A percentile compares a stretch with the other conserved stretches of the same genome.
phyloP scores from a whole-genome alignment of 2,329 filamentous ascomycete genomes.

The Trichoderma simmonsii region DNA sequence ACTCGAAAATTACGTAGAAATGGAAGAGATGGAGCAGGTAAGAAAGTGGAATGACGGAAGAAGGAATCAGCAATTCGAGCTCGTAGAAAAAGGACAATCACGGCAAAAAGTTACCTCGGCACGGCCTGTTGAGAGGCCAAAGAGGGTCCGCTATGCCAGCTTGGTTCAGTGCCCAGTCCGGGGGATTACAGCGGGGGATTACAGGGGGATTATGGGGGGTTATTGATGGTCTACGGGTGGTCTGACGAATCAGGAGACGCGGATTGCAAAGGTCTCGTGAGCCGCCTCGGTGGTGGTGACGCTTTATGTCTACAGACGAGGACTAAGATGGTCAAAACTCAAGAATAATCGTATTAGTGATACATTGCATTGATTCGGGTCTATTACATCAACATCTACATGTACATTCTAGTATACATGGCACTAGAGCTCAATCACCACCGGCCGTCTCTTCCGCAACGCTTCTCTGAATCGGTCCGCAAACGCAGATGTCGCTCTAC shows the following conservation, averaged over 20 bases:
- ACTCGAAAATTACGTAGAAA: background rate
- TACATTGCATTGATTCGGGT: background rate
- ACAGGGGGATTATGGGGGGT: background rate
- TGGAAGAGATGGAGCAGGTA: background rate
- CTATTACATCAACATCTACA: background rate
- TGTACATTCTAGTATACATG: background rate
- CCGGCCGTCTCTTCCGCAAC: constrained; percentile 34
- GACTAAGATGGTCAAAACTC: background rate
- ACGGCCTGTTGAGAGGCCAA: background rate
- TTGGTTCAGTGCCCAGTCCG: background rate
- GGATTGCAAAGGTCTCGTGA: constrained; percentile 14
- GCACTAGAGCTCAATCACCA: constrained; percentile 3
- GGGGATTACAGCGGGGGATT: background rate
- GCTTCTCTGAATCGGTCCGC: constrained; percentile 52
- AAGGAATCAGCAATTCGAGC: background rate
- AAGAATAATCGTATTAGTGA: background rate
- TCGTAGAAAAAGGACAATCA: background rate
- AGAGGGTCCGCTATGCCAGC: background rate
- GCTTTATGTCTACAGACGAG: background rate
- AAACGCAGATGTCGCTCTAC: constrained; percentile 49
- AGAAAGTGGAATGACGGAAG: background rate
- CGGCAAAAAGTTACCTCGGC: constrained; percentile 23
- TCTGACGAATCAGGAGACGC: constrained; percentile 2
- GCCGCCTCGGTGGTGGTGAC: background rate
- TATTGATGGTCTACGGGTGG: background rate